Conservation (phyloP, 208 protist genomes). For the Acanthamoeba sp. region DNA sequence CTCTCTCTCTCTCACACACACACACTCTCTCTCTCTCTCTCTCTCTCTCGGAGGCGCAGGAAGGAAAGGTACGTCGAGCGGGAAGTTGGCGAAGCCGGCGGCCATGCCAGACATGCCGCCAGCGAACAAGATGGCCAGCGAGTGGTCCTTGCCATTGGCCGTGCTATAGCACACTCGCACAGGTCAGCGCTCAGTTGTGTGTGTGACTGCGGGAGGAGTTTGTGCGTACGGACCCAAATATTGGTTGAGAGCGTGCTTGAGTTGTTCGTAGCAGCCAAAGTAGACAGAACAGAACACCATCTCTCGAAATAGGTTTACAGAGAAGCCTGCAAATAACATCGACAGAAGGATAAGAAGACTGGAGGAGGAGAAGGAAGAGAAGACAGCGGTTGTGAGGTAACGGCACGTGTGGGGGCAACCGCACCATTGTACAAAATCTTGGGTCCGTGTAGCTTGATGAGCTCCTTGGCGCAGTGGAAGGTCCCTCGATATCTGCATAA, state of each 20-base stretch:
- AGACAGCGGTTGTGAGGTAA: not conserved
- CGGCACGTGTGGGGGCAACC: not conserved
- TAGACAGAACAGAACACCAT: conserved; percentile 57
- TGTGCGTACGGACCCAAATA: conserved; percentile 24
- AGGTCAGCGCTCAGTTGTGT: not conserved
- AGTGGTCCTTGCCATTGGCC: conserved; percentile 5
- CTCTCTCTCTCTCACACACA: too few relatives aligned
- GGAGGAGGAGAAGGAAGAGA: too few relatives aligned
- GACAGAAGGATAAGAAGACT: not conserved
- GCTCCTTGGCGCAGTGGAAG: conserved; percentile 46
- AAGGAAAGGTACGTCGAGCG: conserved; percentile 36
- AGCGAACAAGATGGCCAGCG: conserved; percentile 23
- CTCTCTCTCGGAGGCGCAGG: too few relatives aligned
- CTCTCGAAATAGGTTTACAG: conserved; percentile 53
- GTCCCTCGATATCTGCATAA: conserved; percentile 34
- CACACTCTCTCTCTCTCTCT: too few relatives aligned
- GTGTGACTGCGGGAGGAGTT: not conserved
- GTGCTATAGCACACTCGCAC: not conserved
- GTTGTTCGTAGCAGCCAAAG: conserved; percentile 67
- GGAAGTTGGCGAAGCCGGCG: conserved; percentile 68
- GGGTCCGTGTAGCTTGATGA: conserved; percentile 28
- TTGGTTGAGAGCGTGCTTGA: conserved; percentile 39
- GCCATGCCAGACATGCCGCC: conserved; percentile 57
- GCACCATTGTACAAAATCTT: conserved; percentile 68
- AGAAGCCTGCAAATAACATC: not conserved